Base-by-base conservation (phyloP, 108 stramenopile genomes). In the Nannochloropsis oceanica region DNA sequence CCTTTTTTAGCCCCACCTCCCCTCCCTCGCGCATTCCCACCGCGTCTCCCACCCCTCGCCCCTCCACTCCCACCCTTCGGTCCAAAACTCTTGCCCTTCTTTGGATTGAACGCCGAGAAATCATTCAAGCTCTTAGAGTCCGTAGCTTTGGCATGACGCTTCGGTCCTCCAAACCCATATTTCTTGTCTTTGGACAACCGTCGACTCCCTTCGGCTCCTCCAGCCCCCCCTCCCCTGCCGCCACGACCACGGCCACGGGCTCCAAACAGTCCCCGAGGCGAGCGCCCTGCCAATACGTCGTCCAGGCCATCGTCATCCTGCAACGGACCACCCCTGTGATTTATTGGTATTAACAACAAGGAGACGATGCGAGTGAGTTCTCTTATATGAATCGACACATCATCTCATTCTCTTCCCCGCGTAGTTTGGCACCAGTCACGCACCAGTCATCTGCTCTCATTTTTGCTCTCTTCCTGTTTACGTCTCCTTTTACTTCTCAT, bases 241-340 rank as follows among this genome's bases (percentile, higher is more conserved):
- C 34, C 26, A 2, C 11, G 80, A 7, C 27, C 26, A 34, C 34
- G 2, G 34, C 34, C 34, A 34, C 34, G 34, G 81, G 83, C 59
- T n/a, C 34, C 13, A 79, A 24, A 43, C 84, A 83, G 79, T 84
- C 84, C 34, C 88, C 81, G 12, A 22, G 43, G 26, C 22, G 59
- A 73, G 22, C 59, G 59, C 8, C 85, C 89, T 12, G 86, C 27
- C 13, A 89, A 79, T 11, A 87, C 43, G 11, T 27, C 84, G 26
- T 90, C 90, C 26, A 90, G 84, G 12, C 86, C 88, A 22, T 44
- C 92, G 81, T 95, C 93, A 82, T 93, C 93, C 43, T 80, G 80
- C 43, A 88, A 59, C 44, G 84, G 84, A 8, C 87, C 59, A n/a
- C 59, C 59, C 18, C 59, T 73, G 59, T 73, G 59, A 0, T 73